Base-by-base conservation (phyloP, 805 yeast species). In the Lachancea nothofagi region DNA sequence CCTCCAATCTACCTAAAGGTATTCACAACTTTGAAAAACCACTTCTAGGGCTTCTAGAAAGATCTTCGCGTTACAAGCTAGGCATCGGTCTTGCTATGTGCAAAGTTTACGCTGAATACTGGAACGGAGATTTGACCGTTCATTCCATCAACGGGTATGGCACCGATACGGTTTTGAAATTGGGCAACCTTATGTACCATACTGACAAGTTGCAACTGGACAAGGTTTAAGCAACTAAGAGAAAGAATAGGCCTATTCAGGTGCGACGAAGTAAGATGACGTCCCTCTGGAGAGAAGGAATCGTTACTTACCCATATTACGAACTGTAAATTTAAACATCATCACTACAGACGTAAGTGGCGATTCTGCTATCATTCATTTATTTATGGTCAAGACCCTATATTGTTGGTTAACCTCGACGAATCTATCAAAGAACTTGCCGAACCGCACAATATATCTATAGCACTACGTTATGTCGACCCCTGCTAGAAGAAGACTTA, bases 401-500 rank as follows among this genome's bases (percentile, higher is more conserved):
- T n/a, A n/a, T n/a, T n/a, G n/a, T n/a, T n/a, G n/a, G n/a, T n/a
- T n/a, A n/a, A n/a, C n/a, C n/a, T n/a, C n/a, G n/a, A n/a, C n/a
- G n/a, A n/a, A n/a, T n/a, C n/a, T n/a, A n/a, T n/a, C n/a, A n/a
- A n/a, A n/a, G n/a, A n/a, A n/a, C n/a, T n/a, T n/a, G n/a, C n/a
- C n/a, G n/a, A n/a, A n/a, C n/a, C n/a, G n/a, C n/a, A n/a, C n/a
- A n/a, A n/a, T n/a, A n/a, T n/a, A n/a, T n/a, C n/a, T n/a, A n/a
- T n/a, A n/a, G n/a, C n/a, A n/a, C n/a, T n/a, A n/a, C n/a, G n/a
- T n/a, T n/a, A 90, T 90, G 98, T 89, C 97, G 6, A 93, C 98
- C 6, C 93, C 96, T 12, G 98, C 98, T n/a, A 80, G 96, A 63
- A 83, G 96, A 78, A 80, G 98, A 69, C 78, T 93, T 55, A 93